Evolutionary conservation across 306 rosid species (phyloP), one percentile per base, ranked within the genome.

Genomic region (Arachis hypogaea): DNA sequence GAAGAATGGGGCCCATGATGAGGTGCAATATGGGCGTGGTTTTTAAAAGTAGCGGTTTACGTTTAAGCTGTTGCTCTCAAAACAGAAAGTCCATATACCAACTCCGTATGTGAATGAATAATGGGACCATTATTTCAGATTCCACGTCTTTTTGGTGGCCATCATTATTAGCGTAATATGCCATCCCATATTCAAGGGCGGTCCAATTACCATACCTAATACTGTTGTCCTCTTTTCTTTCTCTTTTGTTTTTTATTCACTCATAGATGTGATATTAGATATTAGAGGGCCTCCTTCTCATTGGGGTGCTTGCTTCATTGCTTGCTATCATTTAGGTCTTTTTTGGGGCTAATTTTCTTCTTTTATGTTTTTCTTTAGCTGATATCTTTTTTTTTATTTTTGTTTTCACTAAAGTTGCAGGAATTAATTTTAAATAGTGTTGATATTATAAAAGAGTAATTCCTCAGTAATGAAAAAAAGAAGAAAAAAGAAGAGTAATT

Each of bases 201-300:
- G 4, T 46, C 51, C 11, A 46, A 0, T 46, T 10, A 46, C 51
- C 1, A 10, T 7, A 8, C 12, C 8, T 3, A 46, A 3, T 9
- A 72, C 3, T 36, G 16, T 9, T 51, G 29, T 28, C 60, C 71
- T 71, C 33, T 57, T 64, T 65, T 33, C 38, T 33, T 33, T 33
- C 38, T 56, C 57, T 9, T 28, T 74, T 64, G 36, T 18, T 72
- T 70, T 70, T 63, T 45, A 7, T 60, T 57, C 9, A 58, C 41
- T 54, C 45, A 66, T 41, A 6, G 18, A 30, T 6, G 40, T 6
- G 62, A 65, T 68, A 59, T 69, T 76, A 41, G 62, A 65, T 68
- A 59, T 69, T 76, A 41, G 11, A 56, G 74, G 81, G 69, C 50
- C 66, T 38, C 42, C 43, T 9, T 11, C 38, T 33, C 38, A 16